These are phyloP conservation scores for Porpolomopsis calyptriformis DNA, from an alignment of 768 basidiomycete genomes.

Conservation along the genomic window DNA sequence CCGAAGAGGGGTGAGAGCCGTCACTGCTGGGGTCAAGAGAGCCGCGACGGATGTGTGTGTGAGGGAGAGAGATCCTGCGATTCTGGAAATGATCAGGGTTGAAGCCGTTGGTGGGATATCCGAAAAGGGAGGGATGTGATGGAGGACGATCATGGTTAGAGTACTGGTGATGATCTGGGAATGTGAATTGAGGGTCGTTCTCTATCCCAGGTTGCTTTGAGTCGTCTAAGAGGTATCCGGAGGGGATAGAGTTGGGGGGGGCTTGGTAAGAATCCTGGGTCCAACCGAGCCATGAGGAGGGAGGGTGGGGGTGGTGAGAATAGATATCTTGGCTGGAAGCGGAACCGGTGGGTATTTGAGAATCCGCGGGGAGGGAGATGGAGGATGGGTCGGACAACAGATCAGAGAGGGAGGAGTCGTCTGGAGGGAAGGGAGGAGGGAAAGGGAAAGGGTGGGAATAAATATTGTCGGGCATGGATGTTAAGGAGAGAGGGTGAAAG, in stretches of 20 bases:
- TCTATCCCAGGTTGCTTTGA: background rate
- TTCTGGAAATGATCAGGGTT: background rate
- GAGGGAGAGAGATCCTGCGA: background rate
- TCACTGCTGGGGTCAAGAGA: conserved; percentile 35
- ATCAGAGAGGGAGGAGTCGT: conserved; percentile 6
- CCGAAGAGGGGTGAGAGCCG: conserved; percentile 42
- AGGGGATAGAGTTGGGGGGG: background rate
- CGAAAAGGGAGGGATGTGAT: background rate
- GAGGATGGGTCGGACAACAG: conserved; percentile 29
- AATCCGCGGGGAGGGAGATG: no score
- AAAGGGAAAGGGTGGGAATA: conserved; percentile 16
- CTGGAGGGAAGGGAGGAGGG: conserved; percentile 14
- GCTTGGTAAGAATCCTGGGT: conserved; percentile 6
- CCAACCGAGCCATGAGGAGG: conserved; percentile 24
- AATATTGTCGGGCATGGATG: conserved; percentile 19
- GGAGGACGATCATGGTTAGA: background rate
- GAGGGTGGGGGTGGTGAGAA: no score
- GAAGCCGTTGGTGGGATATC: background rate
- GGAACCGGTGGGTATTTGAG: no score
- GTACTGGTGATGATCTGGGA: background rate
- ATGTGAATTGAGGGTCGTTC: background rate
- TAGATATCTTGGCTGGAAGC: no score
- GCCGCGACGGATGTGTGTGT: conserved; percentile 16
- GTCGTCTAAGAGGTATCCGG: background rate
- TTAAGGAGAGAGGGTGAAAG: conserved; percentile 27